Base-by-base conservation (phyloP, 495 filamentous ascomycete species). In the Penicilliopsis zonata region DNA sequence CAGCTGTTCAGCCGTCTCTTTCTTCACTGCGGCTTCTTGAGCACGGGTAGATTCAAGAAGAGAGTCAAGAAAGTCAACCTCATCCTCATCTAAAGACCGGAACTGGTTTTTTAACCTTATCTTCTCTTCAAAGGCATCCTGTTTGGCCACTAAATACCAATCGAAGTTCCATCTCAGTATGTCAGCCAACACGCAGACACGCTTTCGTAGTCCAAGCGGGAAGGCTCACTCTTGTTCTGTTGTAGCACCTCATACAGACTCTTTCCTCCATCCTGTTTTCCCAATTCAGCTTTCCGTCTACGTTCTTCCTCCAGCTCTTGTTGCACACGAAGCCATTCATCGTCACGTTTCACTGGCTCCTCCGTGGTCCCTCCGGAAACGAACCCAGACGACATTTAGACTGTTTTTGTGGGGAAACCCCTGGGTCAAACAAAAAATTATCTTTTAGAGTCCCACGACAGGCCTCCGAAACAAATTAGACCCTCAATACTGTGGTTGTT, bases 51-150 rank as follows among this genome's bases (percentile, higher is more conserved):
- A 70, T 41, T 80, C 80, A 19, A 78, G 57, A 10, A 94, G 72
- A 2, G 72, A 78, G 36, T 92, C 86, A 10, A 96, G 57, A 46
- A 93, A 98, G 3, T 93, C 87, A 38, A 90, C 70, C 57, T 98
- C 90, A 46, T 92, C 87, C 39, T 94, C 84, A 47, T 96, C 86
- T 22, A 98, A 72, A 6, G 84, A 72, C 33, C 86, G 80, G 61
- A 95, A 98, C 61, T 96, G 90, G 52, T 96, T 94, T 54, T 80
- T 81, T 28, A 98, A 54, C 37, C 78, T 72, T 35, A 73, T 73
- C 41, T 81, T 78, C 55, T 98, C 92, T 55, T 94, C 88, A 54
- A 95, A 94, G 31, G 84, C 86, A 47, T 93, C 87, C 60, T 96
- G 86, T 56, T 96, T 96, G 41, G 85, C 85, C 50, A 82, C 86